Conservation (phyloP, 176 grass and related monocot species). For the Phoenix dactylifera region DNA sequence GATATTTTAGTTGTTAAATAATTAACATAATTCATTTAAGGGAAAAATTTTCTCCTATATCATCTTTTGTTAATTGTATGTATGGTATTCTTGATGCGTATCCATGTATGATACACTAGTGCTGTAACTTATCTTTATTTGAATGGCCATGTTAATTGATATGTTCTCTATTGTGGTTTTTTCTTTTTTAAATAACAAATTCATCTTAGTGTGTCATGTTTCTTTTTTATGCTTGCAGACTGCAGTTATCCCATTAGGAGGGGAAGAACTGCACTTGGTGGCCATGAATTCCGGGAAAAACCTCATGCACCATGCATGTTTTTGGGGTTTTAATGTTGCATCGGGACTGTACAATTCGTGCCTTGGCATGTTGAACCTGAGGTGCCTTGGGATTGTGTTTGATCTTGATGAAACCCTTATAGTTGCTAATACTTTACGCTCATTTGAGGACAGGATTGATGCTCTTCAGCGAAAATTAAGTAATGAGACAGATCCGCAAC, state of each 20-base stretch:
- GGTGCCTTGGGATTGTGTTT: constrained; percentile 91
- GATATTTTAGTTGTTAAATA: too few relatives aligned
- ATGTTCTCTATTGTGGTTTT: neutral
- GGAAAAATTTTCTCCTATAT: too few relatives aligned
- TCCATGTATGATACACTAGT: too few relatives aligned
- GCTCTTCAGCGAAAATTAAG: constrained; percentile 80
- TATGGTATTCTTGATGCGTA: too few relatives aligned
- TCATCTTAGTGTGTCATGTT: constrained; percentile 2
- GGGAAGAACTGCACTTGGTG: constrained; percentile 92
- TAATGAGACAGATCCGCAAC: constrained; percentile 75
- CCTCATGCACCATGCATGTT: constrained; percentile 50
- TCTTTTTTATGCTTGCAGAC: constrained; percentile 48
- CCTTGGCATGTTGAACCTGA: constrained; percentile 84
- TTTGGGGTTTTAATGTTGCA: constrained; percentile 86
- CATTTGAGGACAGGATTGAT: constrained; percentile 95
- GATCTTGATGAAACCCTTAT: constrained; percentile 97
- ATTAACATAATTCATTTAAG: too few relatives aligned
- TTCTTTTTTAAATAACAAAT: neutral
- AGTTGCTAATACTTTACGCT: constrained; percentile 74
- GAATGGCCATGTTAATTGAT: too few relatives aligned
- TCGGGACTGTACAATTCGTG: constrained; percentile 68
- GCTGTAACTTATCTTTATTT: too few relatives aligned
- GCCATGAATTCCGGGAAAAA: constrained; percentile 75
- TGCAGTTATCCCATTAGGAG: constrained; percentile 68
- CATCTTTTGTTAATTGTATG: too few relatives aligned